Evolutionary conservation across 805 yeast genomes (phyloP), one percentile per base, ranked within the genome.

Genomic region (Wickerhamiella vanderwaltii): DNA sequence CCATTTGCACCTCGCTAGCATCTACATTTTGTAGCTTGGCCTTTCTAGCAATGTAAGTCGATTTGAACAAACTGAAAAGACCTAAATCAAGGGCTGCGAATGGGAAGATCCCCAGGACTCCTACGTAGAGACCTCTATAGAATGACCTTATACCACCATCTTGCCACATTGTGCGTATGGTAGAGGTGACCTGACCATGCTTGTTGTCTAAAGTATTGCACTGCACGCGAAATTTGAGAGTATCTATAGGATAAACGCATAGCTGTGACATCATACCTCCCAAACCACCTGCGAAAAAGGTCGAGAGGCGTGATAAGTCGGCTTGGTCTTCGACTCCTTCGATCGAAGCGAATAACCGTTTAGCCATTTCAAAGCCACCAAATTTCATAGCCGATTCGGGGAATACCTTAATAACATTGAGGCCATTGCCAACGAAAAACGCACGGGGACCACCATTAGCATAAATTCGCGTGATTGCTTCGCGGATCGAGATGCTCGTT

Each of bases 351-450:
- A 91, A 65, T 22, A 79, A 55, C 43, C 81, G 67, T 54, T 91
- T 91, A 0, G 87, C 78, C 4, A 85, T 72, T 59, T 88, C 98
- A 59, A 91, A 88, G 3, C 94, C 77, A 3, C 98, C 97, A 61
- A 91, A 88, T 57, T 91, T 91, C 74, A 88, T 88, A 1, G 97
- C 96, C 28, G 94, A 80, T 59, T 88, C 98, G 0, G 98, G 98
- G 56, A 91, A 84, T 16, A 88, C 95, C 58, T 88, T 88, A 43
- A 87, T 53, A n/a, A 82, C 84, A 58, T 91, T 91, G 35, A 88
- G 66, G 1, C 96, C 97, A 62, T 88, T 88, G 29, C 96, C 98
- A 12, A 87, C 94, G 59, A 91, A 91, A 56, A 91, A 91, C 0
- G 91, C 79, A 43, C 72, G 70, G 3, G 86, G 43, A 0, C 98